Evolutionary conservation across 257 asterid genomes (phyloP).

Genomic region (Leonotis leonurus): DNA sequence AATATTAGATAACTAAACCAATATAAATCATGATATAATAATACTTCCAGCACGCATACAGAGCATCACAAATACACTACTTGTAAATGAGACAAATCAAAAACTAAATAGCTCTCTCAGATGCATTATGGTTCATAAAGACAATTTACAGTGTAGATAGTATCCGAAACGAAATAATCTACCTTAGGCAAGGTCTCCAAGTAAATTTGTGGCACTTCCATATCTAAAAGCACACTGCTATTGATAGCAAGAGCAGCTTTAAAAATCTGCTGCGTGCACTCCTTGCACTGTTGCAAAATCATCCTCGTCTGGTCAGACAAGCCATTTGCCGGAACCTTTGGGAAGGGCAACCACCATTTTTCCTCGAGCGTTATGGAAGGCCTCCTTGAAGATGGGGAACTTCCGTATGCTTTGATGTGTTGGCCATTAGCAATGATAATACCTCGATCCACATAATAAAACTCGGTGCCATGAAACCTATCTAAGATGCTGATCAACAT

Average conservation of each 20-base stretch:
- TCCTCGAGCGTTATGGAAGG: constrained; percentile 66
- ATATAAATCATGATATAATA: neutral
- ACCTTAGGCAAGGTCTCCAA: constrained; percentile 84
- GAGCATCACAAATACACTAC: neutral
- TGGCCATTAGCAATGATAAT: constrained; percentile 49
- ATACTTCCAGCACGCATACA: neutral
- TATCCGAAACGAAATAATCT: neutral
- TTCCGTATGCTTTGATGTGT: constrained; percentile 28
- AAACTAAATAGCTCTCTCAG: too few relatives aligned
- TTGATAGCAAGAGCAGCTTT: constrained; percentile 84
- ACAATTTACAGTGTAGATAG: neutral
- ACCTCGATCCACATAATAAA: constrained; percentile 70
- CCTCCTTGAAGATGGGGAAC: constrained; percentile 38
- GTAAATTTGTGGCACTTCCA: constrained; percentile 75
- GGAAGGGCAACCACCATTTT: constrained; percentile 94
- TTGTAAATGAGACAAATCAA: neutral
- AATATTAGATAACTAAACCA: neutral
- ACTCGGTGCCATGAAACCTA: constrained; percentile 64
- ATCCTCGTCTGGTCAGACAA: constrained; percentile 57
- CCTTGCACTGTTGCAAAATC: constrained; percentile 62
- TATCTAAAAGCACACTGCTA: constrained; percentile 54
- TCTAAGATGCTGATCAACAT: constrained; percentile 69
- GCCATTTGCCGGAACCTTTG: constrained; percentile 71
- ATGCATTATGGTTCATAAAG: neutral
- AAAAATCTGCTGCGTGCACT: constrained; percentile 73